Percentiles rank a stretch among this genome's conserved stretches.
Conservation (phyloP, 768 basidiomycete species). For the Lactarius tabidus region DNA sequence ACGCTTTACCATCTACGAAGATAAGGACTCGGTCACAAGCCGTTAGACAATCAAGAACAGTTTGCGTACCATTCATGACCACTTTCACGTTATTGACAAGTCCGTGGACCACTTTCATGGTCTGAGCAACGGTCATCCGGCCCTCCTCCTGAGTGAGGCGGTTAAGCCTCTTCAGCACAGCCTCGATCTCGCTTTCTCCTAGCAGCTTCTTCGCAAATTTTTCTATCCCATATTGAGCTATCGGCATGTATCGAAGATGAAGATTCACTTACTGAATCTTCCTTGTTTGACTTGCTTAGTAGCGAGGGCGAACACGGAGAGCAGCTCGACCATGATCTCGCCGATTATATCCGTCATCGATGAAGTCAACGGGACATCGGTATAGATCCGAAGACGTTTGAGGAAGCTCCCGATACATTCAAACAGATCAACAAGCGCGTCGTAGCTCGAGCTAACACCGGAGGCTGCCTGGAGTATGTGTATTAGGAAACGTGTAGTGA, state of each 20-base stretch:
- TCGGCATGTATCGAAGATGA: neutral
- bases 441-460: too few relatives aligned
- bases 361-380: neutral
- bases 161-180: neutral
- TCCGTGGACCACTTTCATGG: neutral
- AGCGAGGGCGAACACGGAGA: too few relatives aligned
- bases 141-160: conserved; percentile 2
- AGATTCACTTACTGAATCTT: neutral
- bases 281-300: conserved; percentile 4
- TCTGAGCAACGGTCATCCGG: neutral
- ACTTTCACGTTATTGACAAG: too few relatives aligned
- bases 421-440: conserved; percentile 1
- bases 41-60: neutral
- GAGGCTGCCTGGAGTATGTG: neutral
- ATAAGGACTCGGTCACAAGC: neutral
- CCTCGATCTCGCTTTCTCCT: conserved; percentile 3
- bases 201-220: conserved; percentile 1
- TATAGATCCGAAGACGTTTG: conserved; percentile 1
- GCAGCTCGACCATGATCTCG: too few relatives aligned
- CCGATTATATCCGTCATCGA: too few relatives aligned
- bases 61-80: too few relatives aligned
- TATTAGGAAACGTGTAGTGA: neutral
- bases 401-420: conserved; percentile 3
- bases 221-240: neutral
- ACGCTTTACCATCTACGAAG: neutral